Evolutionary conservation across 2,329 filamentous ascomycete species (phyloP).

Genomic region (Huntiella moniliformis): DNA sequence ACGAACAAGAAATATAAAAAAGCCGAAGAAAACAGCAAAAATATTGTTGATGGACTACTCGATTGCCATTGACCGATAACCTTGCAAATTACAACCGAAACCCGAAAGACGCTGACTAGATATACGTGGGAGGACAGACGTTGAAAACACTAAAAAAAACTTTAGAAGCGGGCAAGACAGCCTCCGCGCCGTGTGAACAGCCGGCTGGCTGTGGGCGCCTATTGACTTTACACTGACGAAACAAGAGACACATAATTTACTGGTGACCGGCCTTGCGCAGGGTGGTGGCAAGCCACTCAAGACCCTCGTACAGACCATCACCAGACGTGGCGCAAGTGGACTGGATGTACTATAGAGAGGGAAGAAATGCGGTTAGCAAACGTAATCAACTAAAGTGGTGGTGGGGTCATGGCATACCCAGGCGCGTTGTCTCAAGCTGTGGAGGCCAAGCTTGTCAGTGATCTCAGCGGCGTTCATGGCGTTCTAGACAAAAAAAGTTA

Average conservation of each 20-base stretch:
- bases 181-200: slow-evolving; percentile 9
- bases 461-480: slow-evolving; percentile 99
- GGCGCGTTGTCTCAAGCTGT: slow-evolving; percentile 93
- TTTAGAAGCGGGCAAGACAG: slow-evolving; percentile 9
- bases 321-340: slow-evolving; percentile 96
- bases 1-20: slow-evolving; percentile 12
- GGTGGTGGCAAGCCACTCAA: slow-evolving; percentile 76
- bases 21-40: slow-evolving; percentile 13
- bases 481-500: slow-evolving; percentile 39
- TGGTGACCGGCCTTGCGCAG: slow-evolving; percentile 56
- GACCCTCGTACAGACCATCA: slow-evolving; percentile 98
- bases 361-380: slow-evolving; percentile 14
- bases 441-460: slow-evolving; percentile 98
- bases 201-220: slow-evolving; percentile 10
- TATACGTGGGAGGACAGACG: slow-evolving; percentile 11
- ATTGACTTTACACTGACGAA: slow-evolving; percentile 10
- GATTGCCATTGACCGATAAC: slow-evolving; percentile 35
- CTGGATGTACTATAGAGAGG: slow-evolving; percentile 68
- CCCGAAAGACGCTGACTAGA: slow-evolving; percentile 18
- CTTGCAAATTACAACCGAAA: slow-evolving; percentile 41
- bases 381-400: background rate
- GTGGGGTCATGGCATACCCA: slow-evolving; percentile 55
- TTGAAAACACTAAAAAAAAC: slow-evolving; percentile 11
- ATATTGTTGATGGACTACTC: slow-evolving; percentile 31
- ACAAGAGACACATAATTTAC: slow-evolving; percentile 24